Percentiles rank a stretch among this genome's conserved stretches.
These are phyloP conservation scores for Claviceps sp. DNA, from an alignment of 2,329 filamentous ascomycete genomes.

Conservation along the genomic window DNA sequence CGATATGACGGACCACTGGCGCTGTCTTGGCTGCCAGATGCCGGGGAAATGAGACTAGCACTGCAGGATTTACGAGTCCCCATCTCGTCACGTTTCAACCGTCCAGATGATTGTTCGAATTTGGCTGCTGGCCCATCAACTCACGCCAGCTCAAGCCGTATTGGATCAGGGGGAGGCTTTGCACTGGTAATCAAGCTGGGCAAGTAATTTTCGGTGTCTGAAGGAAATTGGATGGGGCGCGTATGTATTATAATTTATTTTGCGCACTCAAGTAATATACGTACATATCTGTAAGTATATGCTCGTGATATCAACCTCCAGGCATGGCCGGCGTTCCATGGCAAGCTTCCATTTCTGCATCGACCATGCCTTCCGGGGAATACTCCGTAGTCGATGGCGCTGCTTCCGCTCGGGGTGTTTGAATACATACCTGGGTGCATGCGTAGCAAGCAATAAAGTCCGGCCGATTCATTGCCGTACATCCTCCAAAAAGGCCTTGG, in stretches of 20 bases:
- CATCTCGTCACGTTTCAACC: background rate
- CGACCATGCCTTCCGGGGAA: background rate
- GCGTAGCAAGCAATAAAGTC: background rate
- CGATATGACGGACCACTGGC: background rate
- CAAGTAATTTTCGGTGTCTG: background rate
- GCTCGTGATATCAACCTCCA: background rate
- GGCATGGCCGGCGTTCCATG: background rate
- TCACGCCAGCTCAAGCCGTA: background rate
- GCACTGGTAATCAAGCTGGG: background rate
- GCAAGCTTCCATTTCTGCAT: background rate
- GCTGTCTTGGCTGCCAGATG: background rate
- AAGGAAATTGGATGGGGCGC: conserved; percentile 1
- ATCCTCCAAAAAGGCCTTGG: background rate
- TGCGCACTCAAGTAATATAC: background rate
- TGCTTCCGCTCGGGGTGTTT: background rate
- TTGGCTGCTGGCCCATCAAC: background rate
- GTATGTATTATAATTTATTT: background rate
- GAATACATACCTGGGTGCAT: background rate
- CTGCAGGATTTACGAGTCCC: background rate
- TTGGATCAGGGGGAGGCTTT: background rate
- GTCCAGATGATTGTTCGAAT: background rate
- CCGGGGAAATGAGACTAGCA: background rate
- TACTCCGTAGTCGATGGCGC: background rate
- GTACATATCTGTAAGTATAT: background rate
- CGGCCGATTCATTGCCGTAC: background rate